Evolutionary conservation across 306 rosid genomes (phyloP).

Genomic region (Cicer cuneatum): DNA sequence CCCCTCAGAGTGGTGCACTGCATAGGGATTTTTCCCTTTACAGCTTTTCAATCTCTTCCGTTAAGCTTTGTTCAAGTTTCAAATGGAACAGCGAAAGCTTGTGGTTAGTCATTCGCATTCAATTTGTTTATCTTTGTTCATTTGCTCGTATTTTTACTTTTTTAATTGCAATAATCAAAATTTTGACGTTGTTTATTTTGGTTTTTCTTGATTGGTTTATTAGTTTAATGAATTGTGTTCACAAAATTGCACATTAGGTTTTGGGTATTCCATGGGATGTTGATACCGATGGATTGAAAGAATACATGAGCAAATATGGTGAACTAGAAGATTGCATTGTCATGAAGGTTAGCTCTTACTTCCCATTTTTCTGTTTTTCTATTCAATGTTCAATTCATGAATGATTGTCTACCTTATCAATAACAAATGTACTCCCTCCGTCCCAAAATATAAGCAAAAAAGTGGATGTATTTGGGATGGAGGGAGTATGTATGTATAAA

Average conservation of each 20-base stretch:
- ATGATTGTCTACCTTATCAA: not conserved
- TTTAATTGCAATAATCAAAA: not conserved
- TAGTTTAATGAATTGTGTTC: not conserved
- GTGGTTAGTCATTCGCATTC: constrained; percentile 66
- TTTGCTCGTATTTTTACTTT: not conserved
- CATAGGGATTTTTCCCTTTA: constrained; percentile 50
- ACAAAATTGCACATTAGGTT: constrained; percentile 57
- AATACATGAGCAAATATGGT: constrained; percentile 85
- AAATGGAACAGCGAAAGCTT: constrained; percentile 90
- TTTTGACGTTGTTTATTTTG: not conserved
- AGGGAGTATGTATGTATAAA: not conserved
- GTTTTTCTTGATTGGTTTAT: not conserved
- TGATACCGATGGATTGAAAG: constrained; percentile 83
- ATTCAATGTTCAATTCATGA: not conserved
- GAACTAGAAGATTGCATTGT: constrained; percentile 92
- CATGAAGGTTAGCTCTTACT: constrained; percentile 72
- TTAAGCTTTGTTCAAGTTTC: constrained; percentile 15
- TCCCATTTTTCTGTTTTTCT: not conserved
- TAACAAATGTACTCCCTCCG: not conserved
- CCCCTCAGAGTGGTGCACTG: constrained; percentile 16
- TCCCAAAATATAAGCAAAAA: too few relatives aligned
- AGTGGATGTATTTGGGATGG: too few relatives aligned
- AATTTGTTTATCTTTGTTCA: constrained; percentile 28
- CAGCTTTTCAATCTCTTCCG: constrained; percentile 25
- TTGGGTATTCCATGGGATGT: constrained; percentile 86